Base-by-base conservation (phyloP, 352 stramenopile genomes). In the Elongisporangium anandrum region DNA sequence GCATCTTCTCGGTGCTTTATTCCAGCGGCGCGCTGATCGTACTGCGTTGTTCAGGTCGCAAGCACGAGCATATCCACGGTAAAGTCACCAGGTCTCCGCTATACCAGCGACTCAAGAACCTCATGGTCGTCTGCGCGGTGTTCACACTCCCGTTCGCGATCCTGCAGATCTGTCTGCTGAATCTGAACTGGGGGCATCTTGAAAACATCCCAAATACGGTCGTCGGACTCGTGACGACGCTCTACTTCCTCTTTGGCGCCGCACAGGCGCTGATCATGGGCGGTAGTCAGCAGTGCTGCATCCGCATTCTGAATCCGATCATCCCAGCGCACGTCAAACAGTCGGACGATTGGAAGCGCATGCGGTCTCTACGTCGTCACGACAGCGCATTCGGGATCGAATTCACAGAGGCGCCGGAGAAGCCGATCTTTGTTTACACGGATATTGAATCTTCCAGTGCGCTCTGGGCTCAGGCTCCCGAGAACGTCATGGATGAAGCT, bases 391-490 rank as follows among this genome's bases (percentile, higher is more conserved):
- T 66, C 17, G 69, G 38, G 39, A 71, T 68, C 52, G 78, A 81
- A 19, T 56, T 64, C 6, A 65, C 63, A 9, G 47, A 62, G 0
- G 66, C 78, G 2, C 75, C 68, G 0, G 69, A 57, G 22, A 69
- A 57, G 22, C 84, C 84, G 0, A 75, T 91, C 20, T 93, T 93
- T 52, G 81, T 93, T 20, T 80, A 79, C 34, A 93, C 84, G 2
- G 84, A 93, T 34, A 93, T 93, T 52, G 84, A 93, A 55, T 76
- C 74, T 3, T 90, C 79, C 5, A 93, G 81, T 60, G 77, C 77
- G 4, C 38, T 93, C 26, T 93, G 84, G 84, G 80, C 71, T 0
- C 68, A 73, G n/a, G 74, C 69, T 0, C 75, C 70, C 1, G 67
- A 82, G 52, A 52, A 72, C 15, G 65, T 88, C 4, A 88, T 92